Conservation (phyloP, 2,329 filamentous ascomycete genomes). For the Ophiostoma ips region DNA sequence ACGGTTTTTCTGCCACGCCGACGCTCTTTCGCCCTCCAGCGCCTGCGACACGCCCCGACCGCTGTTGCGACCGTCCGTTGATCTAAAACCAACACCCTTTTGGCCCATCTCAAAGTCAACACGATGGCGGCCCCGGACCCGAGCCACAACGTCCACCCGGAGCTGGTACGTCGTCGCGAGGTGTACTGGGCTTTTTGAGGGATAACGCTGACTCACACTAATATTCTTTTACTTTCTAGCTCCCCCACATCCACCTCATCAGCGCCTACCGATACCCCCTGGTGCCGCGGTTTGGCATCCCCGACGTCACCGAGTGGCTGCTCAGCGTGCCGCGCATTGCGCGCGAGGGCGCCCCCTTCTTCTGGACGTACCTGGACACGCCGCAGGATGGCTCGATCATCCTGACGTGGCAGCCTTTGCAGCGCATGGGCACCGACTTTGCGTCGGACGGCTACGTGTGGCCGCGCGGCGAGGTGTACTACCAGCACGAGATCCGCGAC, state of each 20-base stretch:
- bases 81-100: background rate
- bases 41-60: background rate
- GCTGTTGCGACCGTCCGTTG: background rate
- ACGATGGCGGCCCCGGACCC: slow-evolving; percentile 19
- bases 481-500: slow-evolving; percentile 56
- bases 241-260: slow-evolving; percentile 80
- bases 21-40: background rate
- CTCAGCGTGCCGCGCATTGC: slow-evolving; percentile 73
- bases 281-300: slow-evolving; percentile 54
- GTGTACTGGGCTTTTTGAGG: too few relatives aligned
- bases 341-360: slow-evolving; percentile 72
- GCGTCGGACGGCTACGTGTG: slow-evolving; percentile 89
- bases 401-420: slow-evolving; percentile 76
- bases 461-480: slow-evolving; percentile 67
- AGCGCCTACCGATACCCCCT: slow-evolving; percentile 71
- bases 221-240: too few relatives aligned
- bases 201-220: background rate
- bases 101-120: background rate
- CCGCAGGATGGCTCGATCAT: slow-evolving; percentile 72
- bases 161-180: slow-evolving; percentile 18
- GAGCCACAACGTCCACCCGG: slow-evolving; percentile 22
- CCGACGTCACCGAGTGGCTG: slow-evolving; percentile 72
- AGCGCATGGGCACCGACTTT: slow-evolving; percentile 57
- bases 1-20: background rate
- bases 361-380: slow-evolving; percentile 80